These are phyloP conservation scores for Lichtheimia ramosa DNA, from an alignment of 371 early-diverging fungal genomes.

Conservation along the genomic window DNA sequence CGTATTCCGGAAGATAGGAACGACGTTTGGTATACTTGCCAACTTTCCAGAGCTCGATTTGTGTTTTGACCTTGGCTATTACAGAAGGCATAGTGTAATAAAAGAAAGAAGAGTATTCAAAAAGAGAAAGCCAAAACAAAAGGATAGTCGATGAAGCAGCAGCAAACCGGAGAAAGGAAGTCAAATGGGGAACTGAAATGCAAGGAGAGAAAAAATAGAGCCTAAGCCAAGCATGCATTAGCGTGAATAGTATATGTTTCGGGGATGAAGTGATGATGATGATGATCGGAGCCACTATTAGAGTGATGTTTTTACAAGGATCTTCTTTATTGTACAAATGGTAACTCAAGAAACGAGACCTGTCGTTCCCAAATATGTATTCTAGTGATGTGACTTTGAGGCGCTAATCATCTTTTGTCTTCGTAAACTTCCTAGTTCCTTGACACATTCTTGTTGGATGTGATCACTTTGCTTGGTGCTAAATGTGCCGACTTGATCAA, in stretches of 20 bases:
- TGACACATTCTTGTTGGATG: slow-evolving; percentile 33
- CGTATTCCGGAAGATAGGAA: slow-evolving; percentile 6
- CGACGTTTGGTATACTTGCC: slow-evolving; percentile 14
- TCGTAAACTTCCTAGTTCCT: slow-evolving; percentile 24
- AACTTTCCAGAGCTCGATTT: slow-evolving; percentile 12
- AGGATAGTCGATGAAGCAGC: neutral
- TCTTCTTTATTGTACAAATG: too few relatives aligned
- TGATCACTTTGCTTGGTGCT: slow-evolving; percentile 23
- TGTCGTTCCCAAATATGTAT: too few relatives aligned
- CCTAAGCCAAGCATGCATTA: too few relatives aligned
- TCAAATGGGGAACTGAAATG: too few relatives aligned
- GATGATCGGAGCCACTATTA: too few relatives aligned
- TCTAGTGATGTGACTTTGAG: too few relatives aligned
- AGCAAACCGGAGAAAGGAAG: too few relatives aligned
- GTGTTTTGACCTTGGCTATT: slow-evolving; percentile 12
- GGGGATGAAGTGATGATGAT: too few relatives aligned
- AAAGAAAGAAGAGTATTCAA: neutral
- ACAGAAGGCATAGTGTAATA: slow-evolving; percentile 1
- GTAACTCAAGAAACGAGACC: too few relatives aligned
- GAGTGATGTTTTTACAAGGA: too few relatives aligned
- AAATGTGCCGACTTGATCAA: slow-evolving; percentile 23
- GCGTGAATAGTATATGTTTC: too few relatives aligned
- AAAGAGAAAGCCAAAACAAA: neutral
- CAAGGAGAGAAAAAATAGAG: too few relatives aligned
- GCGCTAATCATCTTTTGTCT: slow-evolving; percentile 3